A percentile compares a stretch with the other conserved stretches of the same genome.
Evolutionary conservation across 2,329 filamentous ascomycete species (phyloP).

Genomic region (Neonectria coccinea): DNA sequence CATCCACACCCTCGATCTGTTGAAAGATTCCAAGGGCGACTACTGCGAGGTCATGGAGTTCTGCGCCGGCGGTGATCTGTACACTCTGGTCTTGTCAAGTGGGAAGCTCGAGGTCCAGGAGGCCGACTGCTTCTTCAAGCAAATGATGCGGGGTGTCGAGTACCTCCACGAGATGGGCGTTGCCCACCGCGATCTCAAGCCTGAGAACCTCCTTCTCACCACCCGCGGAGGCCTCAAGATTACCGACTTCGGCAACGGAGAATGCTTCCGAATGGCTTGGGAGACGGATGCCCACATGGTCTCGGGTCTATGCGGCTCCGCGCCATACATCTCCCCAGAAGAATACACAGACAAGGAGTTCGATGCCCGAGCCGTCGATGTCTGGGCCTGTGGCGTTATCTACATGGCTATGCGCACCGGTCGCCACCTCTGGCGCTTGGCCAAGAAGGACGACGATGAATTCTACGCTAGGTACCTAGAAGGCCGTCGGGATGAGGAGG

Average conservation of each 20-base stretch:
- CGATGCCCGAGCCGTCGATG: constrained; percentile 95
- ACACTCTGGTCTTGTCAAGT: constrained; percentile 90
- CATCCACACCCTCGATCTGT: constrained; percentile 94
- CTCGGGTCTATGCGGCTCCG: constrained; percentile 93
- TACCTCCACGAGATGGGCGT: constrained; percentile 99
- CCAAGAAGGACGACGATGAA: constrained; percentile 95
- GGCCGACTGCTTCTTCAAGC: constrained; percentile 98
- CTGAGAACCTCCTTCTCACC: constrained; percentile 94
- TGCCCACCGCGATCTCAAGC: constrained; percentile 95
- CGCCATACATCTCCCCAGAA: constrained; percentile 96
- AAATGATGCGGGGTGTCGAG: constrained; percentile 98
- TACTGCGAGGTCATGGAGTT: constrained; percentile 99
- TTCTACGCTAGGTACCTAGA: constrained; percentile 96
- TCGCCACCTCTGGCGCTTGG: constrained; percentile 95
- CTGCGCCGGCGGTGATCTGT: constrained; percentile 94
- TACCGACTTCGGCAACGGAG: constrained; percentile 97
- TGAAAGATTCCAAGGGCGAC: constrained; percentile 96
- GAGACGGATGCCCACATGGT: constrained; percentile 99
- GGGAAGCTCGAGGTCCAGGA: constrained; percentile 92
- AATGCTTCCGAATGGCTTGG: constrained; percentile 99
- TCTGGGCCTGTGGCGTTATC: constrained; percentile 98
- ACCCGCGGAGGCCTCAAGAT: constrained; percentile 95
- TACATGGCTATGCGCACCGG: constrained; percentile 99
- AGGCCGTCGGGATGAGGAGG: constrained; percentile 92
- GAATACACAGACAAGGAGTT: constrained; percentile 97